Conservation (phyloP, 2,329 filamentous ascomycete species). For the Monosporascus ibericus region DNA sequence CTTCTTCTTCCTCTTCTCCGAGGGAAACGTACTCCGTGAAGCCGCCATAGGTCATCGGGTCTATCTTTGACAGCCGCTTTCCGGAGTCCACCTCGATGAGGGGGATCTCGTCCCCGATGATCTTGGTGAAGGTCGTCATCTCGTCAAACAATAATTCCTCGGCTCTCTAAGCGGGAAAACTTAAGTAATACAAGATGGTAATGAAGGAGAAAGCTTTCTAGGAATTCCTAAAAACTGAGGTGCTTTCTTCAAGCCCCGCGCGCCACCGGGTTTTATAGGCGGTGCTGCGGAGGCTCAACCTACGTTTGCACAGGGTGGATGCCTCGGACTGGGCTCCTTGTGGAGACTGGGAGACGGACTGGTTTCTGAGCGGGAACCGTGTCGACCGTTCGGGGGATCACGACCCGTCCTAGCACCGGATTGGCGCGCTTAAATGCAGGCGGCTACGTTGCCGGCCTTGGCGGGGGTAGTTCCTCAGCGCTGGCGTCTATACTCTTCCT, state of each 20-base stretch:
- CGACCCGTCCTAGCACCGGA: neutral
- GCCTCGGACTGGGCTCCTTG: too few species aligned
- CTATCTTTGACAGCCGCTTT: constrained; percentile 65
- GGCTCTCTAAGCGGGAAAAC: neutral
- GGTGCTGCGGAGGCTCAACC: too few species aligned
- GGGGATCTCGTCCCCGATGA: constrained; percentile 53
- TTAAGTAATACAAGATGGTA: neutral
- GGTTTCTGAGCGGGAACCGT: too few species aligned
- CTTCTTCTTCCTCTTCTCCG: constrained; percentile 4
- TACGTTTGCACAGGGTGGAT: too few species aligned
- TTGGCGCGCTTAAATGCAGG: neutral
- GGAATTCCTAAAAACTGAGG: too few species aligned
- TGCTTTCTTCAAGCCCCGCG: too few species aligned
- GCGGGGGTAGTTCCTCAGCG: neutral
- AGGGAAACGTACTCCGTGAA: constrained; percentile 58
- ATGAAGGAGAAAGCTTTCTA: neutral
- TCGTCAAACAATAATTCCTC: constrained; percentile 4
- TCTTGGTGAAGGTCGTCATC: constrained; percentile 71
- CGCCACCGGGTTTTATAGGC: too few species aligned
- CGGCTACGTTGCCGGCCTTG: neutral
- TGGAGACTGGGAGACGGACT: too few species aligned
- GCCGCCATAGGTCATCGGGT: constrained; percentile 76
- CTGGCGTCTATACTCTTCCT: too few species aligned
- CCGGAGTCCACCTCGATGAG: constrained; percentile 60
- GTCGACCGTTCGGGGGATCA: neutral